Conservation (phyloP, 148 eudicot genomes). For the Cornus kousa region DNA sequence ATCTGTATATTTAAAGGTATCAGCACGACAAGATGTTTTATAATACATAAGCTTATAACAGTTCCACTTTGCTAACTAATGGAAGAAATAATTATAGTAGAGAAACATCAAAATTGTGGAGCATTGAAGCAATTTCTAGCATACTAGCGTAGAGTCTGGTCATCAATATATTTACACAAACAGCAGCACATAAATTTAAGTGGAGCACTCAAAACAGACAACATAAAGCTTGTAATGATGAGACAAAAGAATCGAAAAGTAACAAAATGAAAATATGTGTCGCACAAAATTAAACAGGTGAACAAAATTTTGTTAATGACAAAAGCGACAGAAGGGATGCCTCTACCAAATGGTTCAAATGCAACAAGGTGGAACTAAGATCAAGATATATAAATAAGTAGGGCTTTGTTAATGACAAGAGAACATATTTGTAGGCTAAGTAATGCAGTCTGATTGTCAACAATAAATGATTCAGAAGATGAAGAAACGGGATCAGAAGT, state of each 20-base stretch:
- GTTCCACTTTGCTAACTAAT: neutral
- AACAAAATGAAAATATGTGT: neutral
- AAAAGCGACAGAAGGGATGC: neutral
- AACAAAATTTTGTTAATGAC: no score
- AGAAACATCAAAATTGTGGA: neutral
- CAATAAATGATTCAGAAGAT: no score
- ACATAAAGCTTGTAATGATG: neutral
- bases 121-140: neutral
- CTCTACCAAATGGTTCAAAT: neutral
- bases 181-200: neutral
- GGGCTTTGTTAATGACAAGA: neutral
- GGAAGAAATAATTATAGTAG: neutral
- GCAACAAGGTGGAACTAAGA: no score
- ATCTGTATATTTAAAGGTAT: conserved; percentile 32
- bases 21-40: neutral
- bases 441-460: neutral
- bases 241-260: neutral
- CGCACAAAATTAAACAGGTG: neutral
- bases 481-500: no score
- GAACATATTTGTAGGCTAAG: neutral
- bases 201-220: neutral
- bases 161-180: neutral
- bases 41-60: neutral
- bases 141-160: neutral
- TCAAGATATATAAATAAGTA: neutral